These are phyloP conservation scores for Trichoderma atrobrunneum DNA, from an alignment of 2,329 filamentous ascomycete genomes.

Conservation along the genomic window DNA sequence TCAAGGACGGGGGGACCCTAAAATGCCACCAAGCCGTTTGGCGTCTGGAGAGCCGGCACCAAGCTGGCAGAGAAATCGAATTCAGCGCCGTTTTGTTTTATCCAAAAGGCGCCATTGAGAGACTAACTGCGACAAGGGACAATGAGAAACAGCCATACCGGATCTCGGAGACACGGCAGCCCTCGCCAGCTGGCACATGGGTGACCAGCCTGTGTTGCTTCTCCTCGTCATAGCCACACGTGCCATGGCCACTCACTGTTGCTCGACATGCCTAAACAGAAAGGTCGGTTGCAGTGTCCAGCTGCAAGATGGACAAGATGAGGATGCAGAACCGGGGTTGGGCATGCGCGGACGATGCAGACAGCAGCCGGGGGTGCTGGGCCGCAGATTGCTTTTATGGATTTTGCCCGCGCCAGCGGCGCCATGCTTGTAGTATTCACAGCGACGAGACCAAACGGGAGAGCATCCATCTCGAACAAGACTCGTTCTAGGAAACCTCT, in stretches of 20 bases:
- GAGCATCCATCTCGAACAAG: neutral
- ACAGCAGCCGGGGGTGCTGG: neutral
- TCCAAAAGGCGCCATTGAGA: neutral
- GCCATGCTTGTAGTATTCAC: neutral
- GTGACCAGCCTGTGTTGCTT: neutral
- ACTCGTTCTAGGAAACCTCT: constrained; percentile 1
- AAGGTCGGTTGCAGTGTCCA: constrained; percentile 14
- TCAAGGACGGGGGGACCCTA: neutral
- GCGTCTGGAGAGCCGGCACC: constrained; percentile 6
- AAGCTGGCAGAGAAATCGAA: neutral
- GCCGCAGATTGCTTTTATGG: constrained; percentile 9
- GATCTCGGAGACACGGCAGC: neutral
- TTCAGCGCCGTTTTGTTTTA: neutral
- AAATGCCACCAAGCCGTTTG: constrained; percentile 2
- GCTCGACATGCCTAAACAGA: constrained; percentile 7
- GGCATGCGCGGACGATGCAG: constrained; percentile 12
- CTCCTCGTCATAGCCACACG: constrained; percentile 8
- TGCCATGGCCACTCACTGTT: neutral
- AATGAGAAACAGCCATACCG: neutral
- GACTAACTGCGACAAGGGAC: neutral
- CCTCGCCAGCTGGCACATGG: neutral
- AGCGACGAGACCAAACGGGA: neutral
- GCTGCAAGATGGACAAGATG: constrained; percentile 20
- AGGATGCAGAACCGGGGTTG: constrained; percentile 10
- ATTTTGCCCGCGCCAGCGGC: constrained; percentile 19